Base-by-base conservation (phyloP, 169 alveolate genomes). In the Cryptosporidium andersoni region DNA sequence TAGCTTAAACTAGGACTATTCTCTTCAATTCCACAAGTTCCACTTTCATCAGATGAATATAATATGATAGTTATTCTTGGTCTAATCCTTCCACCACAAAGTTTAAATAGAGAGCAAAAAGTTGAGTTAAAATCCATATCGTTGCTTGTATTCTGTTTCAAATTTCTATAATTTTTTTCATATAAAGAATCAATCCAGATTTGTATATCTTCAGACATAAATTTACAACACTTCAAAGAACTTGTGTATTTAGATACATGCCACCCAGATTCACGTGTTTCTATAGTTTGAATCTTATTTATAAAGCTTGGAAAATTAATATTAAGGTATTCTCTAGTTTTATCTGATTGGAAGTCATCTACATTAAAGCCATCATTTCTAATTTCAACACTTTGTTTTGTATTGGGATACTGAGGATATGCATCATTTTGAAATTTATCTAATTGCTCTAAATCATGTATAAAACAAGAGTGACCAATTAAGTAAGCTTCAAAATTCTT, bases 131-230 rank as follows among this genome's bases (percentile, higher is more conserved):
- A 52, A 0, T 16, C 6, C 2, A 12, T n/a, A 53, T 34, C 49
- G 37, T 42, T 40, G 1, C 3, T 66, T 11, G 2, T 47, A 1
- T 34, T 34, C 36, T 2, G 4, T 0, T 11, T 5, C 7, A 0
- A 36, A 63, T 63, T 64, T 14, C 3, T 12, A 64, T 45, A 7
- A 2, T 16, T 12, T 40, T 55, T 7, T 34, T 43, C 67, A 16
- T 74, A 74, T 49, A 74, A 55, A 6, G 67, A 74, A 47, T 74
- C 85, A 14, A 74, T 37, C 85, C 85, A 74, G 60, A 25, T 42
- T 8, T 1, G 34, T 37, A 66, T 66, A 11, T 16, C 36, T 3
- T 14, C 7, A 5, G 47, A 47, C n/a, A 51, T 53, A 25, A 37
- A n/a, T 7, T 37, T 34, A 42, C 45, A n/a, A 52, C 55, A 74